Evolutionary conservation across 169 alveolate species (phyloP), one percentile per base, ranked within the genome.

Genomic region (Eimeria brunetti): DNA sequence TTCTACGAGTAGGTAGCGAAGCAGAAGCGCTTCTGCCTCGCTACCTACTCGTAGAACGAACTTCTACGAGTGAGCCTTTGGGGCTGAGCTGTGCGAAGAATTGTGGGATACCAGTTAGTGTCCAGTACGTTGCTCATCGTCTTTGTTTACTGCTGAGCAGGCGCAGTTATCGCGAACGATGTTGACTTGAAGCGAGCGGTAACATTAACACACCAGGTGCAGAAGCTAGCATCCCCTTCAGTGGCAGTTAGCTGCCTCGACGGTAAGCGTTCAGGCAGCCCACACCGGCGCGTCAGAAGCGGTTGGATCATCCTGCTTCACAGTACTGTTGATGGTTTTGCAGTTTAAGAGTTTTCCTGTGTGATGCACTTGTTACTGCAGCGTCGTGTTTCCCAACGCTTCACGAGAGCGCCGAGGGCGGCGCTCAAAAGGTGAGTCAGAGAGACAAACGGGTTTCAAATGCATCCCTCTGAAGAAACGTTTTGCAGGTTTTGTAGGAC

Each of bases 151-250:
- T 4, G 44, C 85, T 44, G 69, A 38, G 51, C 94, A 94, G 96
- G 96, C 81, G 76, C 91, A 60, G 98, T 99, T 12, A 95, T 99
- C 33, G 99, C 99, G 14, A 99, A 99, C 95, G 99, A 99, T 88
- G 97, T 98, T 30, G 99, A 98, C 95, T 83, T 97, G 56, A 98
- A 98, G 93, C 96, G 99, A 95, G 99, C 99, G 5, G 98, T 98
- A 69, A 96, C 96, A 73, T 67, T 95, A 30, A 97, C 99, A n/a
- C 99, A 99, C 97, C 97, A 98, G 96, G 97, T 98, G 85, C 96
- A 98, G 64, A 97, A 99, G 89, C 90, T 97, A n/a, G 97, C 97
- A 73, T 97, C 99, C 3, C 97, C 99, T 38, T 97, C 98, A 84
- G 88, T 98, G 93, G 97, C 97, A 38, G 98, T 98, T 4, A 97